Conservation (phyloP, 2,329 filamentous ascomycete genomes). For the Scorias spongiosa region DNA sequence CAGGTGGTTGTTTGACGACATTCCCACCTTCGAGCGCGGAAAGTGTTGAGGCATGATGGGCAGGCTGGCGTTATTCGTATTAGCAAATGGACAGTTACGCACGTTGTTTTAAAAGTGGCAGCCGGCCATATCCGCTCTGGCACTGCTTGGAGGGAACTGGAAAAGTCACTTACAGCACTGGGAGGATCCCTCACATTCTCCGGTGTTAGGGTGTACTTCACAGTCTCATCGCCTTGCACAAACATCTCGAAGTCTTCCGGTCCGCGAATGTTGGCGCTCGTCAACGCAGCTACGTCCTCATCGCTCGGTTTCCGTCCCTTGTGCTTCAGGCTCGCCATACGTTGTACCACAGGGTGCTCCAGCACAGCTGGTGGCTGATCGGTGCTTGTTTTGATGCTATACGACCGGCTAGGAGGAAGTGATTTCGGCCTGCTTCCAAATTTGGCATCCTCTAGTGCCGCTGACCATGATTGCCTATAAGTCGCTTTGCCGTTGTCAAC, state of each 20-base stretch:
- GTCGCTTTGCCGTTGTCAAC: constrained; percentile 1
- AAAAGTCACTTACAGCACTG: neutral
- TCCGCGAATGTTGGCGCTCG: constrained; percentile 18
- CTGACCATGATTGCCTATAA: constrained; percentile 8
- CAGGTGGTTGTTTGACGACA: constrained; percentile 3
- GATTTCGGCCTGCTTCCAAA: constrained; percentile 2
- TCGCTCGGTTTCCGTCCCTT: constrained; percentile 3
- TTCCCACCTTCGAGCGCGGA: constrained; percentile 1
- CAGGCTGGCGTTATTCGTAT: neutral
- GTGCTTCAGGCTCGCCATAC: constrained; percentile 12
- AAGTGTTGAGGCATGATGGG: neutral
- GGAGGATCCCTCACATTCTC: constrained; percentile 29
- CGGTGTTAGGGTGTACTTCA: constrained; percentile 36
- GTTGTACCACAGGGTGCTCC: constrained; percentile 14
- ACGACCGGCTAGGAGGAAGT: constrained; percentile 3
- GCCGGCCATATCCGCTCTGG: no score
- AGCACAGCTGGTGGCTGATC: constrained; percentile 7
- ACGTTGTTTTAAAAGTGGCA: no score
- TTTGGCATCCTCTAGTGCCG: constrained; percentile 3
- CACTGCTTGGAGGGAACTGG: no score
- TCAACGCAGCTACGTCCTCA: constrained; percentile 7
- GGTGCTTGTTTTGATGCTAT: constrained; percentile 4
- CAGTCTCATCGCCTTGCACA: constrained; percentile 31
- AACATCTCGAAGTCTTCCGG: constrained; percentile 32
- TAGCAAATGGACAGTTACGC: neutral